phyloP scores from a whole-genome alignment of 371 early-diverging fungal genomes.

The Lichtheimia hyalospora region DNA sequence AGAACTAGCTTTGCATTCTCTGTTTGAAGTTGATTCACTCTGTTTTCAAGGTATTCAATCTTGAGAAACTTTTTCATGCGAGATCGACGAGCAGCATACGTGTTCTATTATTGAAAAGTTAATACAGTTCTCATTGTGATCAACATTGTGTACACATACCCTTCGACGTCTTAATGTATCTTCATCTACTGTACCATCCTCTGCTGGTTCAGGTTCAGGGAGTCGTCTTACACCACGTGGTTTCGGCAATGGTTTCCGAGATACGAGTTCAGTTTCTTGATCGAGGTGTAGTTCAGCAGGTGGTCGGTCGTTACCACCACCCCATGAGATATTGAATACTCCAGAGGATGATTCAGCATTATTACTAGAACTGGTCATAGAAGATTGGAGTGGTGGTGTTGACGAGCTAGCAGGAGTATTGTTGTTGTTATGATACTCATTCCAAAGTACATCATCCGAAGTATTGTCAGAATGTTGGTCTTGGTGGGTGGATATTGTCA shows the following conservation, averaged over 20 bases:
- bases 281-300: slow-evolving; percentile 35
- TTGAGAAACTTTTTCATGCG: slow-evolving; percentile 83
- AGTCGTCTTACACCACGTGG: slow-evolving; percentile 44
- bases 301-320: slow-evolving; percentile 47
- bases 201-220: slow-evolving; percentile 47
- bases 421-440: neutral
- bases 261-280: slow-evolving; percentile 1
- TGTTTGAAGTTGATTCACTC: slow-evolving; percentile 72
- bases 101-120: slow-evolving; percentile 57
- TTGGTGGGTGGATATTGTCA: neutral
- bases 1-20: slow-evolving; percentile 72
- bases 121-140: neutral
- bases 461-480: neutral
- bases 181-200: slow-evolving; percentile 48
- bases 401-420: neutral
- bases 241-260: slow-evolving; percentile 39
- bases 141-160: slow-evolving; percentile 16
- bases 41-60: slow-evolving; percentile 78
- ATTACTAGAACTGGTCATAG: neutral
- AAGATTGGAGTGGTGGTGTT: neutral
- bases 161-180: slow-evolving; percentile 41
- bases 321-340: slow-evolving; percentile 51
- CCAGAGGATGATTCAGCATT: neutral
- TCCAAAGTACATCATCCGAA: neutral
- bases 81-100: slow-evolving; percentile 91